Conservation (phyloP, 2,329 filamentous ascomycete genomes). For the Chaetoscypha palmicola region DNA sequence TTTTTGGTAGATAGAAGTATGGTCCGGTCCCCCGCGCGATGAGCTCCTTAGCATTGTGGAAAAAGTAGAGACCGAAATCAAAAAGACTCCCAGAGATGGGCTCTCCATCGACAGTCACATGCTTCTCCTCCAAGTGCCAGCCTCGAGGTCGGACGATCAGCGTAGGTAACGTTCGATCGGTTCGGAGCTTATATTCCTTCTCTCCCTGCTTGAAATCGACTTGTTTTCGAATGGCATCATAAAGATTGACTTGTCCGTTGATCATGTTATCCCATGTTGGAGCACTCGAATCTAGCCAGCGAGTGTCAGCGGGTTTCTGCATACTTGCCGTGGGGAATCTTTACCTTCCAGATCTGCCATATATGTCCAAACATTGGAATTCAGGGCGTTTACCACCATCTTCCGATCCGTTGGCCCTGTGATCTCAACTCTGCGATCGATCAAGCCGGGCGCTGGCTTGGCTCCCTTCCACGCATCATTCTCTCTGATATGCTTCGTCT, state of each 20-base stretch:
- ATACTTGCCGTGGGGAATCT: background rate
- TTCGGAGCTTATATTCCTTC: slow-evolving; percentile 97
- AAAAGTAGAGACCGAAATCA: slow-evolving; percentile 98
- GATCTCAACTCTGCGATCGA: slow-evolving; percentile 93
- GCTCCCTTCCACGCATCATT: slow-evolving; percentile 91
- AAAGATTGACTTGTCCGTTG: slow-evolving; percentile 94
- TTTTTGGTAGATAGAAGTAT: slow-evolving; percentile 97
- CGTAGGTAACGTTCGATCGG: slow-evolving; percentile 78
- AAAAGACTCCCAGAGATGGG: slow-evolving; percentile 88
- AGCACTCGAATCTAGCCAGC: slow-evolving; percentile 74
- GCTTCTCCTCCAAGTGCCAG: slow-evolving; percentile 98
- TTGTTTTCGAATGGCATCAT: slow-evolving; percentile 88
- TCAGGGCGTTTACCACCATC: slow-evolving; percentile 98
- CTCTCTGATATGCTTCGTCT: slow-evolving; percentile 93
- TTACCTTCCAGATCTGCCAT: slow-evolving; percentile 98
- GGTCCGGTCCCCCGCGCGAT: slow-evolving; percentile 79
- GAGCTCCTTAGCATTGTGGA: slow-evolving; percentile 90
- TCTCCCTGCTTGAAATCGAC: slow-evolving; percentile 92
- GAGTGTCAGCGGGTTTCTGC: slow-evolving; percentile 12
- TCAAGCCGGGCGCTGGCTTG: slow-evolving; percentile 80
- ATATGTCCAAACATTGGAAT: slow-evolving; percentile 95
- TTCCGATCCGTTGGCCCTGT: slow-evolving; percentile 96
- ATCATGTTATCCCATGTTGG: slow-evolving; percentile 99
- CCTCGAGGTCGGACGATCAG: slow-evolving; percentile 91
- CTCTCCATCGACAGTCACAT: slow-evolving; percentile 91